phyloP scores from a whole-genome alignment of 108 stramenopile genomes.

The Schizochytrium sp. region DNA sequence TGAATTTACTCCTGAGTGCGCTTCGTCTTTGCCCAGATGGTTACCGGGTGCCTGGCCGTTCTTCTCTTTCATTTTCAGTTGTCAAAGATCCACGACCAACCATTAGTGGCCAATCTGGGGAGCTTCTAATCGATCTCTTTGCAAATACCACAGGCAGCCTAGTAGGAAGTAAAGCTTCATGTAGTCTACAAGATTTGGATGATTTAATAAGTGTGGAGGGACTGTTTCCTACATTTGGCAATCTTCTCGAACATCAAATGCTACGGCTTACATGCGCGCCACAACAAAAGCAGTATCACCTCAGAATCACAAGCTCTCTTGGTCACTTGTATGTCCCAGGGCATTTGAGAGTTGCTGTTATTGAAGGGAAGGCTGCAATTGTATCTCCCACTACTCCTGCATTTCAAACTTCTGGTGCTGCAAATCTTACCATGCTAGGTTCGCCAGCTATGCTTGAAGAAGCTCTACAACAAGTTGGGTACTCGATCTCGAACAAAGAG shows the following conservation, averaged over 20 bases:
- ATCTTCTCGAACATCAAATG: not conserved
- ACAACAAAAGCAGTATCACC: not conserved
- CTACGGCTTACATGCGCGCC: not conserved
- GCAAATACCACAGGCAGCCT: not conserved
- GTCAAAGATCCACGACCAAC: not conserved
- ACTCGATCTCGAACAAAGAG: not conserved
- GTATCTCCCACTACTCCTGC: not conserved
- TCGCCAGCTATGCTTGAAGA: not conserved
- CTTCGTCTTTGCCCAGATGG: not conserved
- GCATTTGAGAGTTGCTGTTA: not conserved
- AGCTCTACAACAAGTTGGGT: not conserved
- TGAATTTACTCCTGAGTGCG: not conserved
- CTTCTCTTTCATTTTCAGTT: not conserved
- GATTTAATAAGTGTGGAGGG: not conserved
- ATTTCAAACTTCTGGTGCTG: not conserved
- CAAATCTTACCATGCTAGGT: not conserved
- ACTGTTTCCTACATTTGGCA: not conserved
- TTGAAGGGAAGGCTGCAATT: not conserved
- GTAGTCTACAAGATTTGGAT: not conserved
- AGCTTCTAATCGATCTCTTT: not conserved
- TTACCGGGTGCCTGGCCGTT: not conserved
- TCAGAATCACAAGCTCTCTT: not conserved
- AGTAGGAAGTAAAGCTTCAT: too few relatives aligned
- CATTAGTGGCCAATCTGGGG: not conserved
- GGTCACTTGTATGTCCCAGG: not conserved